These are phyloP conservation scores for Xerocomellus dryophilus DNA, from an alignment of 768 basidiomycete species.

Conservation along the genomic window DNA sequence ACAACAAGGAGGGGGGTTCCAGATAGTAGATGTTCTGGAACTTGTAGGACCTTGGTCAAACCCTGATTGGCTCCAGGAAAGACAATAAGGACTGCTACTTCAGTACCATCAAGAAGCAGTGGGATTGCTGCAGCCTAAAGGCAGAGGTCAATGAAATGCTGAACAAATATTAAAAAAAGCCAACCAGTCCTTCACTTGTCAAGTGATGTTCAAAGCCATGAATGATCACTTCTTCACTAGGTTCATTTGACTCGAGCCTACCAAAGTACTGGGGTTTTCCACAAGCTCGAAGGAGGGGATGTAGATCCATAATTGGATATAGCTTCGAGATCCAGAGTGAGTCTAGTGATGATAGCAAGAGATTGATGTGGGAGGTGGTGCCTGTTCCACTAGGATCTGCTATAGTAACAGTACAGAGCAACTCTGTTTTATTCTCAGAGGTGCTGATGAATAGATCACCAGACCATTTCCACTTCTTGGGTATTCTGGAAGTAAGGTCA, in stretches of 20 bases:
- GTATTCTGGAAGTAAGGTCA: constrained; percentile 40
- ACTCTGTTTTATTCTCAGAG: constrained; percentile 36
- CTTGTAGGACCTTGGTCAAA: constrained; percentile 39
- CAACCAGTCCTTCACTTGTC: constrained; percentile 46
- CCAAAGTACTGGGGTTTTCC: constrained; percentile 52
- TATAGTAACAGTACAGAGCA: constrained; percentile 49
- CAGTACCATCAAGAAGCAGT: constrained; percentile 42
- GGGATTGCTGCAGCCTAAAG: constrained; percentile 50
- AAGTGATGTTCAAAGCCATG: constrained; percentile 45
- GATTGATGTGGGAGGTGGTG: constrained; percentile 48
- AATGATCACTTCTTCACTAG: constrained; percentile 40
- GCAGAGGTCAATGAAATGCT: background rate
- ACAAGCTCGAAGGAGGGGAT: constrained; percentile 48
- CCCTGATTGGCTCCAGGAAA: constrained; percentile 40
- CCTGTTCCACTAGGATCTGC: constrained; percentile 42
- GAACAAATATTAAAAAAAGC: constrained; percentile 14
- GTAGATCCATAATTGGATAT: constrained; percentile 47
- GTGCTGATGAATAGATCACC: constrained; percentile 49
- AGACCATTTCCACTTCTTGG: constrained; percentile 64
- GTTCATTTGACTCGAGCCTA: constrained; percentile 41
- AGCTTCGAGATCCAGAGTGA: constrained; percentile 46
- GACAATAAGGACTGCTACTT: constrained; percentile 56
- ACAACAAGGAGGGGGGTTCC: constrained; percentile 22
- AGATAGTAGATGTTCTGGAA: constrained; percentile 34
- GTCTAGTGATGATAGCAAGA: constrained; percentile 41